Conservation (phyloP, 1,139 yeast genomes). For the Diutina neorugosa region DNA sequence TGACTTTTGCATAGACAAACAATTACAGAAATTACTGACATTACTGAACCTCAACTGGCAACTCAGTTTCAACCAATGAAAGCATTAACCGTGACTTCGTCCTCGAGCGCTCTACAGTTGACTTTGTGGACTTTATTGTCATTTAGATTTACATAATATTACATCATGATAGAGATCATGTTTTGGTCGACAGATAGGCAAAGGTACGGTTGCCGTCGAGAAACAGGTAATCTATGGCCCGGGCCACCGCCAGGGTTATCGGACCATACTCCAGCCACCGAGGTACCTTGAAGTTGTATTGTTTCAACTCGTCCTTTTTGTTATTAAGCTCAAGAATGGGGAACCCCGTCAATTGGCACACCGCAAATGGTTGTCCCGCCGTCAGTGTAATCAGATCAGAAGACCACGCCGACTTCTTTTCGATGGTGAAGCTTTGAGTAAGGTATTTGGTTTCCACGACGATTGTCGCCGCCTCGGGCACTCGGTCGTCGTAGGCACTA, state of each 20-base stretch:
- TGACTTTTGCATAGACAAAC: neutral
- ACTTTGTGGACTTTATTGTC: too few relatives aligned
- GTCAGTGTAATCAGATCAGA: neutral
- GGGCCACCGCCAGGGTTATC: neutral
- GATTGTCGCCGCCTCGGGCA: neutral
- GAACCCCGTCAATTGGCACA: neutral
- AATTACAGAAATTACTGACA: too few relatives aligned
- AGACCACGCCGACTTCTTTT: neutral
- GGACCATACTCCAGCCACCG: neutral
- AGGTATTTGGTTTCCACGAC: neutral
- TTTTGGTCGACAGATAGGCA: neutral
- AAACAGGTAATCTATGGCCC: neutral
- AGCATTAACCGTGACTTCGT: too few relatives aligned
- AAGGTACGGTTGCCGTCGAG: conserved; percentile 1
- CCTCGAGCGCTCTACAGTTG: too few relatives aligned
- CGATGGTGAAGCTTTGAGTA: neutral
- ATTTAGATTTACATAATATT: neutral
- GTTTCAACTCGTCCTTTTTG: neutral
- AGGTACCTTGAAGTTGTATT: neutral
- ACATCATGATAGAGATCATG: neutral
- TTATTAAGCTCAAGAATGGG: conserved; percentile 3
- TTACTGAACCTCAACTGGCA: too few relatives aligned
- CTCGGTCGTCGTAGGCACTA: neutral
- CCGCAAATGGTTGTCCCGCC: neutral
- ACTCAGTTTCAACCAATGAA: too few relatives aligned